Evolutionary conservation across 2,329 filamentous ascomycete genomes (phyloP), one percentile per base, ranked within the genome.

Genomic region (Fusarium citri): DNA sequence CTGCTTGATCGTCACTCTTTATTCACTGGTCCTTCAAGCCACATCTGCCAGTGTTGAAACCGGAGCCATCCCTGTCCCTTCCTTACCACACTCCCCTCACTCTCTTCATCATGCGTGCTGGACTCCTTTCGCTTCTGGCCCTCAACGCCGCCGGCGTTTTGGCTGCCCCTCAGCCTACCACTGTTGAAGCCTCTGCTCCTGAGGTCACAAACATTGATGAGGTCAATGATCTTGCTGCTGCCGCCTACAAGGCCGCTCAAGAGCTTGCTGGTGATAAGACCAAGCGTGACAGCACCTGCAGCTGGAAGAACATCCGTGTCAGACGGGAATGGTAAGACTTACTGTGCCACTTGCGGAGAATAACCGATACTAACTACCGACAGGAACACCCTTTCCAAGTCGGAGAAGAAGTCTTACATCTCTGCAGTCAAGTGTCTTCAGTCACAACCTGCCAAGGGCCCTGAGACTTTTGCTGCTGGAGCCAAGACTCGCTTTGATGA

Each of bases 401-500:
- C 46, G 1, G 65, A 78, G 18, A 75, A 69, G 53, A 72, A 75
- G 62, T 76, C 76, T 9, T 86, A 86, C 72, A 83, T 82, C 54
- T 72, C 78, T 9, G 83, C 84, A 5, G 80, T 84, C 50, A 76
- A 82, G 42, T 86, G 85, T 56, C 71, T 86, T 20, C 79, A 81
- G 62, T 69, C 70, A 7, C 76, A 77, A 66, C 80, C 83, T 1
- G 68, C 82, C 6, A 73, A 71, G 22, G 79, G 79, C 0, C 77
- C 79, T 1, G 58, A 75, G 1, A 68, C 73, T 1, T 74, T 78
- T 15, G 81, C 79, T 0, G 76, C 83, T 0, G 85, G 85, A 4
- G 83, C 81, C 5, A 79, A 77, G 59, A 81, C 78, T 5, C 64
- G 84, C 59, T 86, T 81, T 60, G 85, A 87, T 69, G 85, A 87